These are phyloP conservation scores for Fraxinus xanthoxyloides DNA, from an alignment of 305 asterid species.

Conservation along the genomic window DNA sequence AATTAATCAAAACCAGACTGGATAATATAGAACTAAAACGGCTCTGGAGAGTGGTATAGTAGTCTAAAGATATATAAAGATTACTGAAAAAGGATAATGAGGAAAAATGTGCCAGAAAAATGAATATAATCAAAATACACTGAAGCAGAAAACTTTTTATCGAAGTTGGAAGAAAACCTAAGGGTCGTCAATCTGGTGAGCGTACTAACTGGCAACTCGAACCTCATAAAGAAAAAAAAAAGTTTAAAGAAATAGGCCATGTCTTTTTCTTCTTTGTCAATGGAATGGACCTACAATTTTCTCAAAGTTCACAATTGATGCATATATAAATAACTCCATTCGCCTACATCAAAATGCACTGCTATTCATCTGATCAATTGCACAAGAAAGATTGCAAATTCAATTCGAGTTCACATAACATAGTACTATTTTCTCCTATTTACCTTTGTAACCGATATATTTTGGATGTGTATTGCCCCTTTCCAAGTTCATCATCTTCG, in stretches of 20 bases:
- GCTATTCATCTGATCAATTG: not conserved
- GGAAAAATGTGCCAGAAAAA: not conserved
- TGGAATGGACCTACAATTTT: not conserved
- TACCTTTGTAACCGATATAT: conserved; percentile 83
- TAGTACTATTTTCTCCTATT: conserved; percentile 5
- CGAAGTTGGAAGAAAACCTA: not conserved
- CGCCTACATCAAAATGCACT: not conserved
- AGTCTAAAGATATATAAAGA: not conserved
- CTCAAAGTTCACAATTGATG: not conserved
- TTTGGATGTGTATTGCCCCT: conserved; percentile 83
- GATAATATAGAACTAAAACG: not conserved
- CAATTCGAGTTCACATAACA: not conserved
- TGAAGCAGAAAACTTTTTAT: not conserved
- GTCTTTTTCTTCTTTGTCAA: not conserved
- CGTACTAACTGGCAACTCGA: not conserved
- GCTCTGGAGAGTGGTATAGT: not conserved
- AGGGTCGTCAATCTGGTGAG: not conserved
- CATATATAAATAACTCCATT: not conserved
- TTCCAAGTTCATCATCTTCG: conserved; percentile 64
- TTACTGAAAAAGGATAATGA: not conserved
- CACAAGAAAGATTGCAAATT: not conserved
- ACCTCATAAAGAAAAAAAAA: not conserved
- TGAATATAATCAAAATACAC: not conserved
- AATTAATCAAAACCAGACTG: not conserved
- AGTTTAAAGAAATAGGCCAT: too few relatives aligned